Evolutionary conservation across 352 stramenopile genomes (phyloP), one percentile per base, ranked within the genome.

Genomic region (Globisporangium parvum): DNA sequence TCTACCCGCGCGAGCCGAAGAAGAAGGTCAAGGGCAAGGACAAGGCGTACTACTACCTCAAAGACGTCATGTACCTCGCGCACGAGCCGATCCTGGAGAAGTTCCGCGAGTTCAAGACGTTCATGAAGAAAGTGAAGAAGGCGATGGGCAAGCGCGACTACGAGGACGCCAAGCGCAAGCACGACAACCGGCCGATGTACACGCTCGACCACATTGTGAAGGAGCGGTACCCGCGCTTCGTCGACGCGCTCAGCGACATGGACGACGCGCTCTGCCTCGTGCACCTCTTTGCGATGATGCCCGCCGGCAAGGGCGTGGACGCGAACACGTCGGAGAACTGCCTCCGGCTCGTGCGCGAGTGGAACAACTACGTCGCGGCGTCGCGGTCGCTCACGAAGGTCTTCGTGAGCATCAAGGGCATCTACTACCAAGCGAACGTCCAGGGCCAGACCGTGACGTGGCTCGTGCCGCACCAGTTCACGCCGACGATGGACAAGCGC

Each of bases 31-130:
- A 87, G 54, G 96, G 96, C 60, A 98, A 97, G 65, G 93, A 98
- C 56, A 98, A 99, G 80, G 96, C 96, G 33, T 99, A 99, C 71
- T 99, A 99, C 76, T 98, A 99, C 75, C 83, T 99, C 53, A 99
- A 99, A 75, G 97, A 99, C 74, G 87, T 99, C 47, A 88, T 90
- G 73, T 98, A 96, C 60, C 73, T 99, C 56, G 83, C 93, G 2
- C 96, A 99, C 69, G 97, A 99, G 68, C 97, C 97, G 0, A 76
- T 99, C 24, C 76, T 99, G 12, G 72, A 99, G 11, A 98, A 99
- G 67, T 99, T 99, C 72, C 85, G 96, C 49, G 91, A 98, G 18
- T 98, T 91, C 62, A 98, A 98, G 66, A 89, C 92, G 1, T 99
- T 99, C 72, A 98, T 99, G 96, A 99, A 99, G 73, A 99, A 99